Percentiles rank a stretch among this genome's conserved stretches.
phyloP scores from a whole-genome alignment of 1,284 basidiomycete genomes.

The Pyrrhoderma noxium region DNA sequence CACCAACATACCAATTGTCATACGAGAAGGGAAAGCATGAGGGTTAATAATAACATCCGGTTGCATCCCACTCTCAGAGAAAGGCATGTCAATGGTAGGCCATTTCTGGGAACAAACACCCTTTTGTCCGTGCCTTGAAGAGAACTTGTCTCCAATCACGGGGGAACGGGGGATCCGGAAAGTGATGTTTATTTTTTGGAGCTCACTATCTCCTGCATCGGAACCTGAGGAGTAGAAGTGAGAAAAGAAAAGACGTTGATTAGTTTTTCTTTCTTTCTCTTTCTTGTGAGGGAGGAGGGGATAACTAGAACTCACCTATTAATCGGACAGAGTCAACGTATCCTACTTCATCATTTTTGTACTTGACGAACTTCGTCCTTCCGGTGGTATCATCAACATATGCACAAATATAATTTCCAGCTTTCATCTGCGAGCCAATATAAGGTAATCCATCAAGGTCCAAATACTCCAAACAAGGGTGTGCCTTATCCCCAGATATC shows the following conservation, averaged over 20 bases:
- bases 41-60: constrained; percentile 99
- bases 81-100: constrained; percentile 98
- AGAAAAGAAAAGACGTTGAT: neutral
- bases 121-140: constrained; percentile 98
- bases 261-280: no score
- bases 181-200: constrained; percentile 92
- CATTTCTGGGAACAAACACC: constrained; percentile 99
- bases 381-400: constrained; percentile 86
- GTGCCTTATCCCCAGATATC: constrained; percentile 46
- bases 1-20: constrained; percentile 99
- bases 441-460: constrained; percentile 84
- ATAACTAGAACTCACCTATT: constrained; percentile 74
- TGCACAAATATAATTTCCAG: constrained; percentile 79
- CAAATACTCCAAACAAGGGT: constrained; percentile 54
- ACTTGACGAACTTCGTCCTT: constrained; percentile 84
- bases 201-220: constrained; percentile 81
- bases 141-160: constrained; percentile 99
- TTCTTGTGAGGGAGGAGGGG: no score
- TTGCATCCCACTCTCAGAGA: constrained; percentile 97
- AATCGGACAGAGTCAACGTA: constrained; percentile 92
- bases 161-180: constrained; percentile 92
- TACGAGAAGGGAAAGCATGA: constrained; percentile 98
- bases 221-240: constrained; percentile 42
- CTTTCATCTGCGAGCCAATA: constrained; percentile 62
- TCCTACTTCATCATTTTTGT: constrained; percentile 92